Percentiles rank a stretch among this genome's conserved stretches.
phyloP scores from a whole-genome alignment of 1,139 yeast species.

The Protomyces arabidopsidicola region DNA sequence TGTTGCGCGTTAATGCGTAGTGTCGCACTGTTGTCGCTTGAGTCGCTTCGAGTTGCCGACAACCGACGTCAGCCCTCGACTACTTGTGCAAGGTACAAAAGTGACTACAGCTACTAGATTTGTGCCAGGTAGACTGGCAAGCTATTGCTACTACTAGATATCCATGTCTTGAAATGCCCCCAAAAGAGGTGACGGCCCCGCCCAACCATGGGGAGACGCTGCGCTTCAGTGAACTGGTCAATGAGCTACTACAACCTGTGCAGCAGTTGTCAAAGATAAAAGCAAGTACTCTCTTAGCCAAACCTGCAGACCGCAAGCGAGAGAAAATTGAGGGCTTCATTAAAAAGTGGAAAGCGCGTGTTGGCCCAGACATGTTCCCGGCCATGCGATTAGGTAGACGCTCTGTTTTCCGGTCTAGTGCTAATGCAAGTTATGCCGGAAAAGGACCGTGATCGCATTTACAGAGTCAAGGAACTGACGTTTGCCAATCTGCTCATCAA shows the following conservation, averaged over 20 bases:
- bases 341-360: constrained; percentile 55
- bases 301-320: constrained; percentile 36
- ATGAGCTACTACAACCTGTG: constrained; percentile 19
- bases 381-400: constrained; percentile 49
- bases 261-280: constrained; percentile 1
- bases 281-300: background rate
- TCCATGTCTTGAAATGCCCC: background rate
- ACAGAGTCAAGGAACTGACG: constrained; percentile 42
- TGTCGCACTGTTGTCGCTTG: too few species aligned
- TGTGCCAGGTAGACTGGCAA: too few species aligned
- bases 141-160: too few species aligned
- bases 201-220: constrained; percentile 1
- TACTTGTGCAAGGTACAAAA: too few species aligned
- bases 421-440: constrained; percentile 39
- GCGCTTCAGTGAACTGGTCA: constrained; percentile 17
- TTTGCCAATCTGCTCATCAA: constrained; percentile 48
- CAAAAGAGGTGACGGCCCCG: background rate
- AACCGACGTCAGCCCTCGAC: too few species aligned
- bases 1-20: too few species aligned
- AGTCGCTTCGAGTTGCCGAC: too few species aligned
- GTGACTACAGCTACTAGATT: too few species aligned
- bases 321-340: constrained; percentile 49
- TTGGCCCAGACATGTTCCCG: constrained; percentile 69
- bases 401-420: background rate
- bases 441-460: constrained; percentile 44